Conservation (phyloP, 148 eudicot genomes). For the Dysphania ambrosioides region DNA sequence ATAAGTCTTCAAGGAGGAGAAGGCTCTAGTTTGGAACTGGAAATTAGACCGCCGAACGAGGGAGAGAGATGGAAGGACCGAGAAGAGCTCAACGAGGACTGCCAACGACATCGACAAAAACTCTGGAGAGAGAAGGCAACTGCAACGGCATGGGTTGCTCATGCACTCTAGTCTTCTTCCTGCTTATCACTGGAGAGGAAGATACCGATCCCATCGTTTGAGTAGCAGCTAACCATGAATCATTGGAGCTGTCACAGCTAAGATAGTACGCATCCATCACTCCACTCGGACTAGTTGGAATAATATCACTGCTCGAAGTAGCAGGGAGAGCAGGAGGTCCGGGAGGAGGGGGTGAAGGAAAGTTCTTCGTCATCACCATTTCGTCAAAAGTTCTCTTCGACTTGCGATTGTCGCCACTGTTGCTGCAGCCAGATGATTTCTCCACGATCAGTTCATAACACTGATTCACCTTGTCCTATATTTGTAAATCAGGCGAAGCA, state of each 20-base stretch:
- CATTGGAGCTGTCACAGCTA: constrained; percentile 48
- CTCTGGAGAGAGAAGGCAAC: constrained; percentile 42
- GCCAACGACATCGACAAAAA: constrained; percentile 51
- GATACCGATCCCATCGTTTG: constrained; percentile 9
- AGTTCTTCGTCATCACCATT: constrained; percentile 13
- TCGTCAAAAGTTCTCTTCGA: constrained; percentile 29
- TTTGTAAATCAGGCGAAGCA: too few species aligned
- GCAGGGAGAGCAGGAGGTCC: not conserved
- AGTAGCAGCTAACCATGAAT: constrained; percentile 31
- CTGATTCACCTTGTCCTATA: constrained; percentile 47
- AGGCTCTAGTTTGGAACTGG: constrained; percentile 7
- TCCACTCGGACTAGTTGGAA: constrained; percentile 48
- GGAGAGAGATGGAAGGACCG: not conserved
- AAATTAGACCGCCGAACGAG: constrained; percentile 8
- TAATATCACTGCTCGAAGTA: not conserved
- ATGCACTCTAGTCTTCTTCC: constrained; percentile 35
- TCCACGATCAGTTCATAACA: constrained; percentile 39
- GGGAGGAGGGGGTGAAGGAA: not conserved
- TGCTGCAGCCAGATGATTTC: constrained; percentile 5
- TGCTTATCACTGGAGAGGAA: constrained; percentile 27
- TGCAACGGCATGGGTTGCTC: constrained; percentile 49
- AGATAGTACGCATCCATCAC: constrained; percentile 40
- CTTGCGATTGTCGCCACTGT: not conserved
- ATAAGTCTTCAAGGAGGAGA: constrained; percentile 6
- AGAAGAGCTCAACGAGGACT: constrained; percentile 42